A percentile compares a stretch with the other conserved stretches of the same genome.
These are phyloP conservation scores for Kwoniella mangroviensis DNA, from an alignment of 768 basidiomycete genomes.

Conservation along the genomic window DNA sequence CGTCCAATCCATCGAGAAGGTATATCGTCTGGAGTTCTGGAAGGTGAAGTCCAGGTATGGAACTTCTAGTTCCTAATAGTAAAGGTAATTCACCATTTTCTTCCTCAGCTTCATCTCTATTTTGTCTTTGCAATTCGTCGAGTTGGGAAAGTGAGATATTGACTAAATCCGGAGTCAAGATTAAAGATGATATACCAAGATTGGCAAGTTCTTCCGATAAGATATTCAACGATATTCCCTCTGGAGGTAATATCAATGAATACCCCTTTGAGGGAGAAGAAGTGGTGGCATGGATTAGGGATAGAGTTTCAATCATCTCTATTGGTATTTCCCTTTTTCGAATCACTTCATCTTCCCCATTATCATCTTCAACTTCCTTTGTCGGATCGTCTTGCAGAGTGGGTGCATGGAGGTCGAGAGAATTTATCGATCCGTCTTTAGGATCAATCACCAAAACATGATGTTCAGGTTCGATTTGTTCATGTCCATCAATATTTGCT, in stretches of 20 bases:
- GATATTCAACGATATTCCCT: conserved; percentile 19
- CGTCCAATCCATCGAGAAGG: conserved; percentile 27
- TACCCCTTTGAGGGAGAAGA: conserved; percentile 18
- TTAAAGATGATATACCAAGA: conserved; percentile 16
- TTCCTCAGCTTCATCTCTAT: neutral
- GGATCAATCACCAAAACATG: conserved; percentile 19
- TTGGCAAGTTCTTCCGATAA: conserved; percentile 13
- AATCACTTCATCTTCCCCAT: neutral
- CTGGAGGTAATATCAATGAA: conserved; percentile 21
- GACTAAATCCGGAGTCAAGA: conserved; percentile 10
- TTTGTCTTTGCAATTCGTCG: neutral
- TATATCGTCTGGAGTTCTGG: conserved; percentile 27
- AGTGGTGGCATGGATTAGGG: conserved; percentile 22
- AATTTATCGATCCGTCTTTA: conserved; percentile 4
- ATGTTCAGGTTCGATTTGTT: conserved; percentile 20
- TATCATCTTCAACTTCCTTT: neutral
- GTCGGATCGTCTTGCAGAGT: neutral
- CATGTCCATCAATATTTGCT: neutral
- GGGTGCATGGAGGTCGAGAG: neutral
- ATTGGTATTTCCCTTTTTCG: neutral
- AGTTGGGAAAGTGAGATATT: neutral
- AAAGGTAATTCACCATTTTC: conserved; percentile 12
- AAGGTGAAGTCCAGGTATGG: conserved; percentile 25
- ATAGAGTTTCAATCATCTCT: conserved; percentile 25
- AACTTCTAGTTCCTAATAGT: conserved; percentile 17